Base-by-base conservation (phyloP, 2,329 filamentous ascomycete species). In the Ilyonectria destructans region DNA sequence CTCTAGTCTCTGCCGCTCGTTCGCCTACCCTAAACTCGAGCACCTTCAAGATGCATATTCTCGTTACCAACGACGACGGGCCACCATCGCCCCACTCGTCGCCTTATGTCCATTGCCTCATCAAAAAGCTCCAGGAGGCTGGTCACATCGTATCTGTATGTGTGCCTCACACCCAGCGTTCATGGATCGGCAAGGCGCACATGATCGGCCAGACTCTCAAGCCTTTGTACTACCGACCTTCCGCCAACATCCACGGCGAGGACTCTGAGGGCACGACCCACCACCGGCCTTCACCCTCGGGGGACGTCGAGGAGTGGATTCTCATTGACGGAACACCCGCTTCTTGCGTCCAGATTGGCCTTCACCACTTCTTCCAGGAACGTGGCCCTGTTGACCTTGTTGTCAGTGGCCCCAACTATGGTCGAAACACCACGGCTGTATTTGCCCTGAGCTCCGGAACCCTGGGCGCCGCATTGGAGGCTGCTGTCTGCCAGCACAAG, bases 151-250 rank as follows among this genome's bases (percentile, higher is more conserved):
- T 98, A 68, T 97, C 94, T 8, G 95, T 99, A 57, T 92, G 96
- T 71, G 89, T 99, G 15, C 96, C 96, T 2, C 90, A 98, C 80
- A 92, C 91, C 7, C 96, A 99, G 83, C 91, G 96, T 70, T 97
- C 95, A 64, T 99, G 96, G 96, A 98, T 99, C 77, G 95, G 95
- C 75, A 99, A 99, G 85, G 96, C 96, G 3, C 96, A 98, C 82
- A 93, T 98, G 77, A 95, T 98, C 76, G 95, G 95, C 64, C 92
- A 96, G 80, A 93, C 93, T 10, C 89, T 97, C 69, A 94, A 92
- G 79, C 95, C 95, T 9, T 87, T 89, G 31, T 97, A 97, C 85
- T 97, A 95, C 84, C 92, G 92, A 1, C 88, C 88, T 15, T 85
- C 80, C n/a, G 68, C 79, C 43, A 79, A 79, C 17, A 78, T 82